These are phyloP conservation scores for Exophiala aquamarina DNA, from an alignment of 2,329 filamentous ascomycete species.

Conservation along the genomic window DNA sequence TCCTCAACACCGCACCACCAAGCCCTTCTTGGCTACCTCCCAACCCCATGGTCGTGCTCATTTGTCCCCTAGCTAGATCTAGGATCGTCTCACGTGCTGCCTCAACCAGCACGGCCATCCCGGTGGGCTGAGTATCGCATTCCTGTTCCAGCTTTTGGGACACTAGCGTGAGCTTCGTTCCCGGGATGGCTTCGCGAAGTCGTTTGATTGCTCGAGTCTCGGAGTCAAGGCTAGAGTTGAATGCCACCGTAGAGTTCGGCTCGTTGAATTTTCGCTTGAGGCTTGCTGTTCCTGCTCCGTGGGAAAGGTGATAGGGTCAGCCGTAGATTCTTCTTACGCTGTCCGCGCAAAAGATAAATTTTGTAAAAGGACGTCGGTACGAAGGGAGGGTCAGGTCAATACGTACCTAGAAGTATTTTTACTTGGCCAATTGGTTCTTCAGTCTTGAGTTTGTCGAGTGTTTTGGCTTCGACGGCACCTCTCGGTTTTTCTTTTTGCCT, in stretches of 20 bases:
- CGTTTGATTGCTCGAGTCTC: constrained; percentile 17
- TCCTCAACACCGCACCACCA: constrained; percentile 1
- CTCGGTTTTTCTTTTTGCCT: too few relatives aligned
- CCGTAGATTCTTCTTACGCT: background rate
- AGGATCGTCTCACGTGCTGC: constrained; percentile 18
- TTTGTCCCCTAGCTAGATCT: constrained; percentile 18
- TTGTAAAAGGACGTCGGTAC: too few relatives aligned
- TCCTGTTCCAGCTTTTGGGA: constrained; percentile 7
- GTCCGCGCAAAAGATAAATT: too few relatives aligned
- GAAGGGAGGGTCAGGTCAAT: too few relatives aligned
- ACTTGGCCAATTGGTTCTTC: background rate
- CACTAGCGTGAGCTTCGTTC: constrained; percentile 9
- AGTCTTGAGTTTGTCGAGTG: background rate
- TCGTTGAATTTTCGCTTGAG: constrained; percentile 1
- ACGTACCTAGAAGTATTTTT: too few relatives aligned
- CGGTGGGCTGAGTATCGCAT: constrained; percentile 11
- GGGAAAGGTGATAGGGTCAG: background rate
- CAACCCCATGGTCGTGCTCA: constrained; percentile 5
- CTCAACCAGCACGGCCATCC: constrained; percentile 14
- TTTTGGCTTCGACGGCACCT: too few relatives aligned
- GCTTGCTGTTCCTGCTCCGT: background rate
- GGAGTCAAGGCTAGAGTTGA: constrained; percentile 1
- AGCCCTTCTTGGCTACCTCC: background rate
- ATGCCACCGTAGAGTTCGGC: background rate
- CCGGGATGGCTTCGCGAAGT: constrained; percentile 18